Evolutionary conservation across 805 yeast species (phyloP).

Genomic region (Candida glaebosa): DNA sequence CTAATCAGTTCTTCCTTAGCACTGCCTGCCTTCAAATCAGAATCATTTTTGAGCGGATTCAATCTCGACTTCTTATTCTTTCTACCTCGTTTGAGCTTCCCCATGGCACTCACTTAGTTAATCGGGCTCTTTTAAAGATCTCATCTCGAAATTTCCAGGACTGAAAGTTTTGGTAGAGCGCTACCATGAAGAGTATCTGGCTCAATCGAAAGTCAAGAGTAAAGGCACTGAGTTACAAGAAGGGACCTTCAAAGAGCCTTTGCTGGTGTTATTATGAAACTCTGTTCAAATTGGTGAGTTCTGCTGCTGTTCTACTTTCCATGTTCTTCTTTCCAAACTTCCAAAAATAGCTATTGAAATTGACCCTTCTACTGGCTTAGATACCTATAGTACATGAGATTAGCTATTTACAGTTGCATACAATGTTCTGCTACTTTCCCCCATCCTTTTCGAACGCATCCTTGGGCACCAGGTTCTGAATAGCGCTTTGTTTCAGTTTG

Average conservation of each 20-base stretch:
- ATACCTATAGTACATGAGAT: not conserved
- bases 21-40: constrained; percentile 12
- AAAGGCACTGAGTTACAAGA: no score
- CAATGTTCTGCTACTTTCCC: no score
- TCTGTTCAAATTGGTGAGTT: no score
- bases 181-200: constrained; percentile 1
- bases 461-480: not conserved
- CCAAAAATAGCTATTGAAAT: no score
- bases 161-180: not conserved
- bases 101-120: constrained; percentile 48
- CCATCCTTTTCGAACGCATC: not conserved
- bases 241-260: no score
- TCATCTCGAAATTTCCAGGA: constrained; percentile 2
- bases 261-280: no score
- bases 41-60: constrained; percentile 27
- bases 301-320: no score
- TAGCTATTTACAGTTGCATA: not conserved
- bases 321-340: no score
- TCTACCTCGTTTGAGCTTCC: constrained; percentile 65
- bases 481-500: constrained; percentile 4
- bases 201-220: not conserved
- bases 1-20: constrained; percentile 46
- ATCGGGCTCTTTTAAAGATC: not conserved
- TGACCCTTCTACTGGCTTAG: no score
- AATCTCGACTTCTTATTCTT: constrained; percentile 32